phyloP scores from a whole-genome alignment of 257 asterid genomes.

The Plectranthus barbatus region DNA sequence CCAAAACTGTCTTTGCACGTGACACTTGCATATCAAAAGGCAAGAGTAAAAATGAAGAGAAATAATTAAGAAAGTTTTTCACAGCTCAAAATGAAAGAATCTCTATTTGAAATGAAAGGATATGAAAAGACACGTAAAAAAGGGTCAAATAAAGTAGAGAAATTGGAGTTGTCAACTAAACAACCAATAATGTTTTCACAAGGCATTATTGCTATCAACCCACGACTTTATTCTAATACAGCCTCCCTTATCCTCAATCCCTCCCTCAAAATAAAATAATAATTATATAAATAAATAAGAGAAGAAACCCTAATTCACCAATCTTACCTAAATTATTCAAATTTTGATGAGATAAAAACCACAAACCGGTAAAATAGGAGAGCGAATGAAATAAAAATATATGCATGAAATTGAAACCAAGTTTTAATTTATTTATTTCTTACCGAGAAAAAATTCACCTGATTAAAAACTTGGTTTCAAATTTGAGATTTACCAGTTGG shows the following conservation, averaged over 20 bases:
- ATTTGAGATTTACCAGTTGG: constrained; percentile 5
- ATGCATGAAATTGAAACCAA: background rate
- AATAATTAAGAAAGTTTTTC: too few relatives aligned
- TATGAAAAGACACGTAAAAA: too few relatives aligned
- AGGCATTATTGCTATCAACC: constrained; percentile 18
- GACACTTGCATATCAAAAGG: too few relatives aligned
- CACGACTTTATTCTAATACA: constrained; percentile 11
- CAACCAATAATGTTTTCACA: constrained; percentile 17
- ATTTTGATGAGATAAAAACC: background rate
- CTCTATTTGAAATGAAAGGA: too few relatives aligned
- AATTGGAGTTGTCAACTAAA: constrained; percentile 1
- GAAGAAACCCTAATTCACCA: constrained; percentile 26
- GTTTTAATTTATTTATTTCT: constrained; percentile 18
- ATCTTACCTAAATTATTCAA: background rate
- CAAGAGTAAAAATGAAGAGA: too few relatives aligned
- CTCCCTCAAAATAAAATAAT: too few relatives aligned
- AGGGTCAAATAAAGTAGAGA: constrained; percentile 13
- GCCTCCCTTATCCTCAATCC: constrained; percentile 17
- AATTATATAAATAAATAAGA: background rate
- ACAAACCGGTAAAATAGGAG: background rate
- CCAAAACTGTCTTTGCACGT: too few relatives aligned
- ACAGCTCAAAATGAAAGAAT: too few relatives aligned
- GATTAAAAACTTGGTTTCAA: background rate
- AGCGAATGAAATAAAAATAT: too few relatives aligned
- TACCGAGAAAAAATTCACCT: constrained; percentile 12